phyloP scores from a whole-genome alignment of 2,329 filamentous ascomycete species.

The Trichoderma sp. region DNA sequence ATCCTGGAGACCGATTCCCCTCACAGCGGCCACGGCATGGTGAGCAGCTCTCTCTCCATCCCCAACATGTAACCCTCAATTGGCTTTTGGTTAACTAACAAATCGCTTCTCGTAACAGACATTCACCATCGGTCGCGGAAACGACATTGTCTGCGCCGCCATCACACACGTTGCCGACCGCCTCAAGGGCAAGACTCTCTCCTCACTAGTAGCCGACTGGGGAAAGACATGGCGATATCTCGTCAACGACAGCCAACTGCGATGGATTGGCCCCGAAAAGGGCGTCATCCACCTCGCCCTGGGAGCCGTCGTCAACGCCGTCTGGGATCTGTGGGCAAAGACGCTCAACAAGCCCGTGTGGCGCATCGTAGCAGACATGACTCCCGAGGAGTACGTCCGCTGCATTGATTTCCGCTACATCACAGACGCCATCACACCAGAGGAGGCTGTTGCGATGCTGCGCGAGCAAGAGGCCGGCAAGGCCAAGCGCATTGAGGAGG shows the following conservation, averaged over 20 bases:
- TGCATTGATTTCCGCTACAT: constrained; percentile 96
- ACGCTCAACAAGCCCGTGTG: constrained; percentile 82
- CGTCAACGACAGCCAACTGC: constrained; percentile 85
- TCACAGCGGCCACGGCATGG: constrained; percentile 75
- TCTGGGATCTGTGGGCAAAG: constrained; percentile 97
- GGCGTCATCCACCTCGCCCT: constrained; percentile 91
- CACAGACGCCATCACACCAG: constrained; percentile 84
- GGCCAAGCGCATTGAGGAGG: constrained; percentile 68
- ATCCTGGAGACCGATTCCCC: constrained; percentile 78
- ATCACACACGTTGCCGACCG: constrained; percentile 77
- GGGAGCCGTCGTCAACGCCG: constrained; percentile 82
- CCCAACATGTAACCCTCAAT: fast-evolving
- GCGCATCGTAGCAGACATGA: constrained; percentile 88
- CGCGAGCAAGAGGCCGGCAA: constrained; percentile 66
- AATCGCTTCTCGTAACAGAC: constrained; percentile 43
- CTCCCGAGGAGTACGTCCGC: constrained; percentile 77
- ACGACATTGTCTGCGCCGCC: constrained; percentile 86
- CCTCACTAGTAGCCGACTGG: constrained; percentile 76
- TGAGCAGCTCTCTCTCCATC: constrained; percentile 32
- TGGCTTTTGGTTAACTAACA: neutral
- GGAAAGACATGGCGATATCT: constrained; percentile 87
- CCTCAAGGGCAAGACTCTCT: constrained; percentile 71
- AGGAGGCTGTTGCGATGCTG: constrained; percentile 74
- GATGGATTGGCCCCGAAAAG: constrained; percentile 94
- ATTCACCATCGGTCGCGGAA: constrained; percentile 85